Percentiles rank a stretch among this genome's conserved stretches.
These are phyloP conservation scores for Tolypocladium tropicale DNA, from an alignment of 2,329 filamentous ascomycete species.

Conservation along the genomic window DNA sequence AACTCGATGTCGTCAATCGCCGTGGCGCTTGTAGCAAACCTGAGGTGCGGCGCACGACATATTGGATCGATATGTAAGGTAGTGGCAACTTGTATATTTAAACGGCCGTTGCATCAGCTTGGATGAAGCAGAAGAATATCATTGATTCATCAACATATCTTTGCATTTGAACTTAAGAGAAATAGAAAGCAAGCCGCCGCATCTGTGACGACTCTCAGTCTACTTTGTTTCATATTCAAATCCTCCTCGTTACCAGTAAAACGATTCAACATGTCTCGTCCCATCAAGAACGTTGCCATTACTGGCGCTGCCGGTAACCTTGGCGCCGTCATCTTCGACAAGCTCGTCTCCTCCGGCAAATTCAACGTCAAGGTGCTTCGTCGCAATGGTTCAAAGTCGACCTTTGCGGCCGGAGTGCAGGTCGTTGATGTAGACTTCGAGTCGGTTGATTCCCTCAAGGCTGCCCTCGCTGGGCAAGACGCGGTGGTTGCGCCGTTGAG, in stretches of 20 bases:
- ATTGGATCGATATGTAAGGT: too few relatives aligned
- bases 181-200: too few relatives aligned
- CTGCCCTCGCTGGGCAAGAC: slow-evolving; percentile 45
- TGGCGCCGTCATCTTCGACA: slow-evolving; percentile 19
- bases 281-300: slow-evolving; percentile 26
- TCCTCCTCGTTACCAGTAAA: background rate
- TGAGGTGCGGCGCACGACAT: background rate
- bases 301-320: slow-evolving; percentile 26
- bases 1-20: background rate
- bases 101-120: background rate
- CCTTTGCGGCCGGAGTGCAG: slow-evolving; percentile 16
- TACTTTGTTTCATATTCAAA: background rate
- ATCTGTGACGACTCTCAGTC: too few relatives aligned
- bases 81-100: background rate
- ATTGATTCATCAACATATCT: background rate
- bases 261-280: slow-evolving; percentile 14
- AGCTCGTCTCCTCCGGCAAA: slow-evolving; percentile 17
- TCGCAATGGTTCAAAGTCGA: slow-evolving; percentile 28
- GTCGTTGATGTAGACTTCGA: slow-evolving; percentile 28
- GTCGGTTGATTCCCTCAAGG: slow-evolving; percentile 34
- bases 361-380: slow-evolving; percentile 26
- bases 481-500: slow-evolving; percentile 34
- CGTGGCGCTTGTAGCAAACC: background rate
- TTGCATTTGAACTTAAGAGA: too few relatives aligned
- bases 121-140: background rate